Base-by-base conservation (phyloP, 495 filamentous ascomycete genomes). In the Penicillium robsamsonii region DNA sequence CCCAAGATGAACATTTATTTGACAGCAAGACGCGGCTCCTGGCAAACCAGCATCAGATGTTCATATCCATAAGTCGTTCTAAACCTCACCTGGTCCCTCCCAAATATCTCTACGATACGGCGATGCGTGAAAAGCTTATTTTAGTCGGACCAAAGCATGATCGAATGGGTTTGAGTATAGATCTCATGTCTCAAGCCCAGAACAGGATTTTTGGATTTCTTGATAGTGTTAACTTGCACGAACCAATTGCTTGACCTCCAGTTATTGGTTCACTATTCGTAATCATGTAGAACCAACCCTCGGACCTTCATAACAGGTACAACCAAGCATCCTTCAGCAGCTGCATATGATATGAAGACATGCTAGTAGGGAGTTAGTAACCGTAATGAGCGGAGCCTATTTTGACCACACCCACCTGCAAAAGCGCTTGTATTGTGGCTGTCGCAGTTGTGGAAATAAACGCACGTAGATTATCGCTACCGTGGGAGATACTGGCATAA, bases 281-380 rank as follows among this genome's bases (percentile, higher is more conserved):
- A 51, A 29, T 51, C 35, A 51, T 51, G 20, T 35, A 20, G 27
- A 38, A 40, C 31, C 6, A 51, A 40, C 38, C 33, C 33, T 27
- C 38, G 35, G 35, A 51, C 48, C 24, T 51, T 51, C 20, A 51
- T 51, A 25, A 51, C 11, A 40, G 48, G 48, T 20, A 40, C 35
- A 40, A 51, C 48, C 5, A 51, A 38, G 24, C 20, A 35, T 25
- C 48, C 48, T 17, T 20, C 11, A 24, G 35, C 12, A 25, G 48
- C 17, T 40, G 35, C 35, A 24, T 51, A 24, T 24, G 35, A 38
- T 22, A 51, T 20, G 20, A 51, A 51, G 33, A 51, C 11, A 51
- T 51, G 35, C 48, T 51, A 51, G 48, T 40, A n/a, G 5, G 17
- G 41, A 24, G 40, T 51, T 41, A 51, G 48, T 38, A 5, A 51